Percentiles rank a stretch among this genome's conserved stretches.
phyloP scores from a whole-genome alignment of 768 basidiomycete genomes.

The Auriscalpium vulgare region DNA sequence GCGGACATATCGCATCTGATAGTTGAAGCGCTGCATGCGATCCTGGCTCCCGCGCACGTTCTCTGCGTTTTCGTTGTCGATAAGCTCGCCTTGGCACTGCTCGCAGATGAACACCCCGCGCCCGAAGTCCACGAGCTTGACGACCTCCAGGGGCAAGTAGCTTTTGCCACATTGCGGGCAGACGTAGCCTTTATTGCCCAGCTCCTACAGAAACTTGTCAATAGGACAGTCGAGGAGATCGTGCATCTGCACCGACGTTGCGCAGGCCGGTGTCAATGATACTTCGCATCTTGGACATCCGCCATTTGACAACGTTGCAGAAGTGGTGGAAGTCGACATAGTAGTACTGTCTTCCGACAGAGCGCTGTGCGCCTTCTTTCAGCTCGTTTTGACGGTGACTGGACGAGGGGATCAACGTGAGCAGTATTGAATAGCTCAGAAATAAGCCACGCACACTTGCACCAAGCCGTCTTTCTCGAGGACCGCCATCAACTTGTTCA shows the following conservation, averaged over 20 bases:
- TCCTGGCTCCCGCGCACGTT: slow-evolving; percentile 82
- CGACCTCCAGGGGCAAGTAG: slow-evolving; percentile 81
- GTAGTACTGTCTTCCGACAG: slow-evolving; percentile 87
- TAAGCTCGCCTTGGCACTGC: slow-evolving; percentile 76
- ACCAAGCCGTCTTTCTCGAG: slow-evolving; percentile 74
- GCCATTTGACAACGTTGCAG: slow-evolving; percentile 97
- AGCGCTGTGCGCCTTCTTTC: slow-evolving; percentile 82
- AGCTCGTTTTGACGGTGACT: slow-evolving; percentile 90
- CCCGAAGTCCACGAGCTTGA: slow-evolving; percentile 69
- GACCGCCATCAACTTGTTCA: slow-evolving; percentile 82
- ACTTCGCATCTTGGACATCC: slow-evolving; percentile 86
- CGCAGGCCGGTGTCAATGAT: slow-evolving; percentile 85
- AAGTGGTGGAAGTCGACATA: slow-evolving; percentile 94
- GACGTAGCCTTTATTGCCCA: slow-evolving; percentile 96
- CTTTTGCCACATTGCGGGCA: slow-evolving; percentile 83
- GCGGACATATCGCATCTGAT: slow-evolving; percentile 80
- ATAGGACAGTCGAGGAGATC: background rate
- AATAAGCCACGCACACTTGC: slow-evolving; percentile 48
- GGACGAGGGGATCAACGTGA: background rate
- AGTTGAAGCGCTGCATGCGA: slow-evolving; percentile 91
- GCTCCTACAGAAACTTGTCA: slow-evolving; percentile 50
- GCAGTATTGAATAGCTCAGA: background rate
- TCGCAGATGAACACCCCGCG: slow-evolving; percentile 74
- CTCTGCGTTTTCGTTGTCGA: slow-evolving; percentile 89
- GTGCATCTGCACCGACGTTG: slow-evolving; percentile 46